Base-by-base conservation (phyloP, 2,329 filamentous ascomycete genomes). In the Cladosporium sp. region DNA sequence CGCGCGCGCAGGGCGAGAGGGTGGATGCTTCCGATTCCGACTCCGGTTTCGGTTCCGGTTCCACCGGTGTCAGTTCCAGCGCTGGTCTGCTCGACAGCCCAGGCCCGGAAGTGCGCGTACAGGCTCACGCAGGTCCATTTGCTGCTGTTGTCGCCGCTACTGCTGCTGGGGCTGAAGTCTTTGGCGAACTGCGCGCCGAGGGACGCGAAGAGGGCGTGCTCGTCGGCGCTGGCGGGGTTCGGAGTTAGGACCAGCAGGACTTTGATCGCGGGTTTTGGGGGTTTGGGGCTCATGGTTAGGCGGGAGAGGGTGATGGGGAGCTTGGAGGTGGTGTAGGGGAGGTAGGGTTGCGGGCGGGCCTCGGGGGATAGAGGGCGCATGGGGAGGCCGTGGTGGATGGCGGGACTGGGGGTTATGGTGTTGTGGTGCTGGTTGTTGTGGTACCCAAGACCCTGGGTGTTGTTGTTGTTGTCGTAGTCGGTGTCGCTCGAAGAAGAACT, bases 401-500 rank as follows among this genome's bases (percentile, higher is more conserved):
- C 16, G 16, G 16, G 16, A 18, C 14, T 14, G 32, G 31, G 5
- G 32, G n/a, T 37, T 16, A 33, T 18, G 43, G 16, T 4, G 28
- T 34, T 34, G 43, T 6, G 4, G 18, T 18, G 44, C 33, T 34
- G 44, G 31, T n/a, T 3, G 2, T 35, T 9, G 33, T 13, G 33
- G 33, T 35, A 9, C 33, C 9, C 13, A 13, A 9, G 13, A 3
- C 33, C 3, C 33, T 18, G 16, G 16, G 16, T 18, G 16, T 22
- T n/a, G 40, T 28, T 14, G 18, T 42, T 18, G 16, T 19, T 7
- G 40, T 42, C 40, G 13, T 4, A 31, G 18, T 38, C 34, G 22
- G 5, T 28, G 9, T 60, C 67, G 31, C 54, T 59, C 6, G 22
- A 28, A 4, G 22, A 28, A 7, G 22, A 28, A 3, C 22, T 28